Conservation (phyloP, 2,329 filamentous ascomycete species). For the Aspergillus thermomutatus region DNA sequence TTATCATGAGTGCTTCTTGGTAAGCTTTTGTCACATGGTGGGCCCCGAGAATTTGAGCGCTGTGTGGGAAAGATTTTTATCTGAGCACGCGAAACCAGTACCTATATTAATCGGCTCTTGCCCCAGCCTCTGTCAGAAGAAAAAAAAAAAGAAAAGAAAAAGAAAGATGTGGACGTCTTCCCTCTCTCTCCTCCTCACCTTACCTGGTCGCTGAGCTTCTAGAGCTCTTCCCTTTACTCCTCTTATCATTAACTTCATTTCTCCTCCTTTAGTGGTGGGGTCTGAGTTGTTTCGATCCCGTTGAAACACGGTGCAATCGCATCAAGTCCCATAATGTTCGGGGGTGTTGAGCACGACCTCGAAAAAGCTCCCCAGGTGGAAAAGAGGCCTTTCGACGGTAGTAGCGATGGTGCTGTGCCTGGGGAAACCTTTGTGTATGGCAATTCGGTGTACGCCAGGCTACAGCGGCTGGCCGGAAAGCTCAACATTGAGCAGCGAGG, state of each 20-base stretch:
- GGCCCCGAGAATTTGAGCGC: conserved; percentile 1
- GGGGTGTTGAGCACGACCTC: conserved; percentile 23
- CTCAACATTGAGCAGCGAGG: conserved; percentile 70
- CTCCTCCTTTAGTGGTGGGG: conserved; percentile 14
- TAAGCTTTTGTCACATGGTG: conserved; percentile 8
- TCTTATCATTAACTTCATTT: conserved; percentile 2
- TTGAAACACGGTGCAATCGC: conserved; percentile 10
- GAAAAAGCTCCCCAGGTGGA: conserved; percentile 32
- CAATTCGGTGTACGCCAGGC: conserved; percentile 53
- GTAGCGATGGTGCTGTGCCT: conserved; percentile 49
- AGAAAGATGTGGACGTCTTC: conserved; percentile 19
- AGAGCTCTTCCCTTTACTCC: conserved; percentile 16
- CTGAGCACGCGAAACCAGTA: conserved; percentile 3
- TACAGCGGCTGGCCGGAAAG: conserved; percentile 62
- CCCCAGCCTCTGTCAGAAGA: conserved; percentile 5
- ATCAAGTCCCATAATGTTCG: conserved; percentile 18
- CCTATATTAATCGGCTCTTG: conserved; percentile 6
- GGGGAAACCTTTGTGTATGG: conserved; percentile 60
- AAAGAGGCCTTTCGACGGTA: conserved; percentile 27
- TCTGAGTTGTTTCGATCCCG: neutral
- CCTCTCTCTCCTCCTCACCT: conserved; percentile 9
- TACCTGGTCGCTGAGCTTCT: conserved; percentile 17
- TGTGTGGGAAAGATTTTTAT: conserved; percentile 11
- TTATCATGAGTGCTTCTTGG: neutral
- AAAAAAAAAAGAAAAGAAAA: conserved; percentile 17